A percentile compares a stretch with the other conserved stretches of the same genome.
These are phyloP conservation scores for Paecilomyces formosus DNA, from an alignment of 2,329 filamentous ascomycete genomes.

Conservation along the genomic window DNA sequence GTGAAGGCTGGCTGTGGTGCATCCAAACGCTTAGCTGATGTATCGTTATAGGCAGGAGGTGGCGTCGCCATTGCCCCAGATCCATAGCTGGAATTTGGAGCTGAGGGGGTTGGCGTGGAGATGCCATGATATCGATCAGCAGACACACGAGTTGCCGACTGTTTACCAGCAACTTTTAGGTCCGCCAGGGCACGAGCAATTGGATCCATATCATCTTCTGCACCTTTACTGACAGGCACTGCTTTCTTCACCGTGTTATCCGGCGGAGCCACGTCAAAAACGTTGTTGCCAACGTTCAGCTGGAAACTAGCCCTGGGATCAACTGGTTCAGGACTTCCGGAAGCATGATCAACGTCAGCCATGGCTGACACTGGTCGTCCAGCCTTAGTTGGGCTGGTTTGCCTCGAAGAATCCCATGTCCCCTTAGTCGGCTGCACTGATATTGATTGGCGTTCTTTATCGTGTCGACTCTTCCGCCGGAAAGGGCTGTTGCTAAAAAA, in stretches of 20 bases:
- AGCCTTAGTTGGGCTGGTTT: constrained; percentile 36
- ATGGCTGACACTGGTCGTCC: constrained; percentile 18
- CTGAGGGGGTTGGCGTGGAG: constrained; percentile 62
- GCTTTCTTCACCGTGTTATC: constrained; percentile 48
- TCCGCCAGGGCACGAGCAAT: constrained; percentile 90
- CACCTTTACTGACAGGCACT: constrained; percentile 29
- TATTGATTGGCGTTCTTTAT: constrained; percentile 49
- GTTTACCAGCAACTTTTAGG: constrained; percentile 79
- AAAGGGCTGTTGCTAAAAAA: constrained; percentile 96
- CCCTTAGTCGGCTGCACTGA: constrained; percentile 39
- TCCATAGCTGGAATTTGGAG: constrained; percentile 29
- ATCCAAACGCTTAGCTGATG: constrained; percentile 68
- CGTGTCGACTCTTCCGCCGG: constrained; percentile 77
- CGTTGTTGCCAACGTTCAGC: constrained; percentile 89
- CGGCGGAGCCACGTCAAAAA: constrained; percentile 82
- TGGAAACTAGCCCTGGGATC: constrained; percentile 90
- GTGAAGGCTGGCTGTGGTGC: constrained; percentile 90
- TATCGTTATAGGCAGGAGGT: constrained; percentile 75
- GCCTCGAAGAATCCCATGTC: constrained; percentile 44
- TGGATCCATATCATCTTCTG: constrained; percentile 65
- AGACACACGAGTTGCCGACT: constrained; percentile 75
- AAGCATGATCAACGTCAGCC: constrained; percentile 15
- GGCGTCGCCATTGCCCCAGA: constrained; percentile 49
- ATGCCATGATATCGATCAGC: constrained; percentile 95
- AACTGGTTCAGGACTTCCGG: constrained; percentile 70